Percentiles rank a stretch among this genome's conserved stretches.
Evolutionary conservation across 148 eudicot genomes (phyloP).

Genomic region (Chenopodium berlandieri): DNA sequence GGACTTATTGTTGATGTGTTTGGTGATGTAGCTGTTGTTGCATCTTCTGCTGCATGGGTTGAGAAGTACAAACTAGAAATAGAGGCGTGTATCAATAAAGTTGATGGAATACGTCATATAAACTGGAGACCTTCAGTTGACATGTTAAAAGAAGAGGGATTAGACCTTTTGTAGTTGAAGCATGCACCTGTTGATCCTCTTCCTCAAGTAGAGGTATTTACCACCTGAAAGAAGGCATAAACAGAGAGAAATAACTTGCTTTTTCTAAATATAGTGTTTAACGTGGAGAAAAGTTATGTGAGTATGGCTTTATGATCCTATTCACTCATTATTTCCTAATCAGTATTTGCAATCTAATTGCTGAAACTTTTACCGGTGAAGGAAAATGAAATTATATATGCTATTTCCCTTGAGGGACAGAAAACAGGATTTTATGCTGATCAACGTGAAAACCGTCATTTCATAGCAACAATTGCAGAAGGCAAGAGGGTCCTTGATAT

Average conservation of each 20-base stretch:
- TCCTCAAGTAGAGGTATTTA: conserved; percentile 58
- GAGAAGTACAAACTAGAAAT: conserved; percentile 74
- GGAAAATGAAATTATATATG: conserved; percentile 72
- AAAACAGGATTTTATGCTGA: conserved; percentile 97
- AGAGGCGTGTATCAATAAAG: conserved; percentile 45
- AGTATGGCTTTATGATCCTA: background rate
- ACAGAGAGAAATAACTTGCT: background rate
- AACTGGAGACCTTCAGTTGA: conserved; percentile 87
- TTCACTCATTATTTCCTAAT: background rate
- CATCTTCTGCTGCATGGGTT: conserved; percentile 99
- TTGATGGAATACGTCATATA: conserved; percentile 48
- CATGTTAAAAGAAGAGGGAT: conserved; percentile 87
- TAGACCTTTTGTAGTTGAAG: conserved; percentile 42
- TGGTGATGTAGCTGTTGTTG: conserved; percentile 89
- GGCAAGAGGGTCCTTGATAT: conserved; percentile 80
- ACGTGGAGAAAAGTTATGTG: background rate
- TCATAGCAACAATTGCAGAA: conserved; percentile 61
- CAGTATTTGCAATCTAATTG: background rate
- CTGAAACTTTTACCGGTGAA: conserved; percentile 45
- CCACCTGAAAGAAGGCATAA: background rate
- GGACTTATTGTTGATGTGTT: conserved; percentile 91
- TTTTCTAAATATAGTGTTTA: background rate
- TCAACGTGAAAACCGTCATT: conserved; percentile 92
- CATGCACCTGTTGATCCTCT: conserved; percentile 31
- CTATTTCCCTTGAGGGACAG: conserved; percentile 81